A percentile compares a stretch with the other conserved stretches of the same genome.
These are phyloP conservation scores for Hanseniaspora meyeri DNA, from an alignment of 805 yeast genomes.

Conservation along the genomic window DNA sequence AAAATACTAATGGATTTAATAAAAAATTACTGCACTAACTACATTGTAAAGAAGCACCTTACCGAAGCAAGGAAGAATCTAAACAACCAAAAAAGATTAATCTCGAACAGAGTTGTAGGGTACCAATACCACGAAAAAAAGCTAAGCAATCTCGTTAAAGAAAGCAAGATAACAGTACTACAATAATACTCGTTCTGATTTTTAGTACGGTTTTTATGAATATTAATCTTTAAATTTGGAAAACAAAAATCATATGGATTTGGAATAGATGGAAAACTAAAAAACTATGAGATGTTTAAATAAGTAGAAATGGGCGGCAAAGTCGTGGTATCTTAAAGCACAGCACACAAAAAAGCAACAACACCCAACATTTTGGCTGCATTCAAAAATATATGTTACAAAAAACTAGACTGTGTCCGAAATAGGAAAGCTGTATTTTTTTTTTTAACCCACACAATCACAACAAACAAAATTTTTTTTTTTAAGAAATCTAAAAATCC, in stretches of 20 bases:
- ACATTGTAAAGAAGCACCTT: conserved; percentile 10
- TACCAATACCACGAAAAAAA: conserved; percentile 10
- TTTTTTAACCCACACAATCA: too few relatives aligned
- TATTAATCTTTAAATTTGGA: neutral
- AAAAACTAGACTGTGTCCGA: neutral
- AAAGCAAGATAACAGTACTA: conserved; percentile 13
- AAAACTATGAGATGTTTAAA: too few relatives aligned
- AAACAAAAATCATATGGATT: neutral
- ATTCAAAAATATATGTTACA: neutral
- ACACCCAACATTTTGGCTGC: too few relatives aligned
- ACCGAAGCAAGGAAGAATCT: conserved; percentile 6
- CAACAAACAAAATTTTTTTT: neutral
- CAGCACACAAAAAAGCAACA: too few relatives aligned
- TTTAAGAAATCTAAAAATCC: neutral
- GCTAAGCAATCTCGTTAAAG: neutral
- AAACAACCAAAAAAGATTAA: conserved; percentile 10
- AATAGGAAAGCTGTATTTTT: neutral
- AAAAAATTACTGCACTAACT: neutral
- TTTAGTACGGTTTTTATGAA: conserved; percentile 13
- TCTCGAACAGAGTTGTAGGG: conserved; percentile 16
- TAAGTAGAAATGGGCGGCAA: too few relatives aligned
- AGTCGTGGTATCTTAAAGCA: too few relatives aligned
- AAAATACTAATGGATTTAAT: neutral
- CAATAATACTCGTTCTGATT: conserved; percentile 16
- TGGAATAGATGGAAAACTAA: too few relatives aligned